Percentiles rank a stretch among this genome's conserved stretches.
phyloP scores from a whole-genome alignment of 257 asterid genomes.

The Cinchona pubescens region DNA sequence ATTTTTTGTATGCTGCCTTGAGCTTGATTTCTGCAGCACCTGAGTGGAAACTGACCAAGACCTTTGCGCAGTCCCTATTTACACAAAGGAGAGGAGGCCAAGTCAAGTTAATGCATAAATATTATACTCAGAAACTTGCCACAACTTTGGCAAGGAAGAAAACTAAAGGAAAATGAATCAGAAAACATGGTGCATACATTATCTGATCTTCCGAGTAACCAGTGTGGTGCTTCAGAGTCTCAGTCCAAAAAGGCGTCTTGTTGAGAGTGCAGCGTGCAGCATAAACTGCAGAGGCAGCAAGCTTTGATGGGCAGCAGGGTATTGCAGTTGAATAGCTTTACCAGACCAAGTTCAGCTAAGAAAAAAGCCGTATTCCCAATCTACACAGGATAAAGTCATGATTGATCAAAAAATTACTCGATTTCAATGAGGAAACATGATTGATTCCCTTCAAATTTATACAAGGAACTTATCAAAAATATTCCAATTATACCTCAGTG shows the following conservation, averaged over 20 bases:
- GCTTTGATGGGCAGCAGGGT: conserved; percentile 47
- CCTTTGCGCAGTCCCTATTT: conserved; percentile 60
- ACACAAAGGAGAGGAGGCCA: not conserved
- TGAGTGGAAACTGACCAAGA: conserved; percentile 49
- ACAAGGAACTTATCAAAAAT: not conserved
- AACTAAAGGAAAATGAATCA: not conserved
- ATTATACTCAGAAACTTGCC: not conserved
- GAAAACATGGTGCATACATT: conserved; percentile 44
- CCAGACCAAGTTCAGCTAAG: conserved; percentile 70
- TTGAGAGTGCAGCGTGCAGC: conserved; percentile 70
- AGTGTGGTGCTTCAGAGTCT: conserved; percentile 66
- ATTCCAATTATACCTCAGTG: conserved; percentile 16
- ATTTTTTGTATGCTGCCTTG: conserved; percentile 56
- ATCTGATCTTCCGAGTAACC: conserved; percentile 60
- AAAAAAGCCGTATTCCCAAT: conserved; percentile 68
- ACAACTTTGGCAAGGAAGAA: not conserved
- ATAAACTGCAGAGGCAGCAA: conserved; percentile 81
- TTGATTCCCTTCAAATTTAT: not conserved
- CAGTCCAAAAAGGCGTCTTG: conserved; percentile 59
- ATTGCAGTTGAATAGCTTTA: conserved; percentile 47
- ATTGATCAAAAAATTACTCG: not conserved
- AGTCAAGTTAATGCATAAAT: not conserved
- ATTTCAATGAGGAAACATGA: not conserved
- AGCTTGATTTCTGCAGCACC: conserved; percentile 58
- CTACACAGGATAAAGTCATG: conserved; percentile 22